Evolutionary conservation across 23 red algal species (phyloP).

Genomic region (Gracilaria caudata): DNA sequence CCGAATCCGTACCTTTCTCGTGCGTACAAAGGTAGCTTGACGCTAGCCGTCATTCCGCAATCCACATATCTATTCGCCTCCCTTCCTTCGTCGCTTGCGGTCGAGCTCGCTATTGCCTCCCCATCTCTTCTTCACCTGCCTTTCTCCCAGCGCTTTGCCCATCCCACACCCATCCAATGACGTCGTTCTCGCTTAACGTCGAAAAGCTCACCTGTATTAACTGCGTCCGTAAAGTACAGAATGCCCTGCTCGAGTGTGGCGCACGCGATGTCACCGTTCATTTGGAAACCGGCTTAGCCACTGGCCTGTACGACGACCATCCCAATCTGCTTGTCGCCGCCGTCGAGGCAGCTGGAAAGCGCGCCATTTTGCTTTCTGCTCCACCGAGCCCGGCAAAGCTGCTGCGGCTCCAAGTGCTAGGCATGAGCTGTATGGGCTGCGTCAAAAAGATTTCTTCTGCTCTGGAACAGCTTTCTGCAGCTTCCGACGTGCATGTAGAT

Average conservation of each 20-base stretch:
- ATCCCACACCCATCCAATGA: neutral
- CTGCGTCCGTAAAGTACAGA: constrained; percentile 38
- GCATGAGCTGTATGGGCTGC: constrained; percentile 67
- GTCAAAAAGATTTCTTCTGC: constrained; percentile 30
- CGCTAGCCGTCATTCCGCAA: no score
- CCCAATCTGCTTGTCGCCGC: constrained; percentile 1
- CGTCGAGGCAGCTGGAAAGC: constrained; percentile 52
- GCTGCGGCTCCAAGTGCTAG: constrained; percentile 21
- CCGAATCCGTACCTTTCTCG: neutral
- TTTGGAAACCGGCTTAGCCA: constrained; percentile 24
- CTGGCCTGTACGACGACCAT: constrained; percentile 3
- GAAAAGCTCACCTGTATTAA: constrained; percentile 37
- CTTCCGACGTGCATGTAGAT: constrained; percentile 47
- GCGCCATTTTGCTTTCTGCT: constrained; percentile 13
- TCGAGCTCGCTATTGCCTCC: neutral
- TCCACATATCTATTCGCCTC: no score
- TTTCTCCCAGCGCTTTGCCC: neutral
- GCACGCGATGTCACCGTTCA: constrained; percentile 30
- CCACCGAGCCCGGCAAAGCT: neutral
- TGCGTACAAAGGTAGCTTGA: no score
- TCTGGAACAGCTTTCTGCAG: constrained; percentile 13
- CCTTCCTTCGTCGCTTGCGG: neutral
- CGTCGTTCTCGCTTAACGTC: constrained; percentile 37
- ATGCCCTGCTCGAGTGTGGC: constrained; percentile 13
- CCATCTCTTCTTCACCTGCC: neutral